These are phyloP conservation scores for Podila horticola DNA, from an alignment of 192 early-diverging fungal genomes.

Conservation along the genomic window DNA sequence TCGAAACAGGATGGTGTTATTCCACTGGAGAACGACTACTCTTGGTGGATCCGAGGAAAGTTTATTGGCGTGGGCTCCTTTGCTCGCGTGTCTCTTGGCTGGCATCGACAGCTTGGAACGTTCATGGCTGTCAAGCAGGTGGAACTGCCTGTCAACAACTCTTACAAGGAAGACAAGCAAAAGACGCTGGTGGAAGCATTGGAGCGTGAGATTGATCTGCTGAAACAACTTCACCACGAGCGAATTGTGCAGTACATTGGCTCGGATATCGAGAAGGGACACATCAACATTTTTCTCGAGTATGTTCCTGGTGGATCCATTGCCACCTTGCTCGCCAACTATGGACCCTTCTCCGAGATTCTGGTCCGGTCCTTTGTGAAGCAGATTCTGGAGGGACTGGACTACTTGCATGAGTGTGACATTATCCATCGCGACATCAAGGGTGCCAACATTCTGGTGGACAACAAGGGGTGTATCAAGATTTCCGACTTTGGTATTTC, in stretches of 20 bases:
- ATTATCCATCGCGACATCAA: conserved; percentile 99
- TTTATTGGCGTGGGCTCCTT: conserved; percentile 97
- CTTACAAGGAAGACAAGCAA: conserved; percentile 76
- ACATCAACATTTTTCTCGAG: conserved; percentile 96
- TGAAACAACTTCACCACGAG: conserved; percentile 93
- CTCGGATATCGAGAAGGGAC: conserved; percentile 67
- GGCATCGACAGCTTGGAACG: conserved; percentile 88
- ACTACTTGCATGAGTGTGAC: conserved; percentile 92
- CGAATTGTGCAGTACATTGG: conserved; percentile 97
- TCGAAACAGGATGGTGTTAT: conserved; percentile 21
- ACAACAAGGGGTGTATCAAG: conserved; percentile 93
- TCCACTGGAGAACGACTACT: conserved; percentile 42
- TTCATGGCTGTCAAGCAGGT: conserved; percentile 99
- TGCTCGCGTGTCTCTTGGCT: conserved; percentile 91
- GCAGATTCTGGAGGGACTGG: conserved; percentile 93
- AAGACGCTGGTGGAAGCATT: conserved; percentile 86
- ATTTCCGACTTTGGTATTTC: conserved; percentile 99
- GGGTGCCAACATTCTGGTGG: conserved; percentile 93
- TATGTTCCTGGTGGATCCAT: conserved; percentile 99
- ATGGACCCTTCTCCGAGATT: conserved; percentile 88
- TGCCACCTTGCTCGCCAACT: conserved; percentile 82
- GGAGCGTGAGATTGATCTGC: conserved; percentile 87
- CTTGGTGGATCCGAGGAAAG: conserved; percentile 86
- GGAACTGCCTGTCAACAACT: conserved; percentile 75
- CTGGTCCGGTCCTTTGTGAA: conserved; percentile 85